Base-by-base conservation (phyloP, 2,329 filamentous ascomycete genomes). In the Cordyceps fumosorosea region DNA sequence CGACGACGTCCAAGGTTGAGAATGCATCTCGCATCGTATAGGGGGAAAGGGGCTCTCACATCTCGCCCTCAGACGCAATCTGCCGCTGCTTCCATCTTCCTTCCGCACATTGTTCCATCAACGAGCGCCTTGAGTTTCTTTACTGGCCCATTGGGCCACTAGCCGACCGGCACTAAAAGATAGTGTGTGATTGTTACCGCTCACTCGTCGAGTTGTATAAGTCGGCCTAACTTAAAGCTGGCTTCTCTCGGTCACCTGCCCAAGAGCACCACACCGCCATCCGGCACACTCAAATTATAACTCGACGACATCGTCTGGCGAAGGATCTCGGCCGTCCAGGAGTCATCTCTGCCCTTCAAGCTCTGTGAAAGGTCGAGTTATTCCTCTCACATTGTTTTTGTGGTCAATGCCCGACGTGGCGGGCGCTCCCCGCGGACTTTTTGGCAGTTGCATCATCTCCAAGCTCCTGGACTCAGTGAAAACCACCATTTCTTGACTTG, bases 161-260 rank as follows among this genome's bases (percentile, higher is more conserved):
- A 57, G 40, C 60, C 48, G 55, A 52, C 60, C 44, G 51, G 54
- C 54, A 57, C 54, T 57, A 62, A 62, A 57, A 62, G 60, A 57
- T 62, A 62, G 60, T 62, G 60, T 54, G 51, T 55, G 32, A 24
- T 62, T 62, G 34, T 62, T 62, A 62, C 60, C 60, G 53, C 60
- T 56, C 59, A 37, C 51, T 57, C 34, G 53, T 47, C 37, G 29
- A 53, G 34, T 58, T 62, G 53, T 62, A 62, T 56, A 62, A 56
- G 60, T 62, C 60, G 60, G 60, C 48, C 60, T 62, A 40, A 37
- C 34, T 37, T 37, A 37, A 37, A 57, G 48, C 54, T 57, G 60
- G 54, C 47, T 58, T 40, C n/a, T 62, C 47, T 53, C 54, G 54
- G 60, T 62, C 60, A 62, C 60, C 60, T 57, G 55, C 54, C 47